Evolutionary conservation across 1,139 yeast species (phyloP).

Genomic region (Geotrichum reessii): DNA sequence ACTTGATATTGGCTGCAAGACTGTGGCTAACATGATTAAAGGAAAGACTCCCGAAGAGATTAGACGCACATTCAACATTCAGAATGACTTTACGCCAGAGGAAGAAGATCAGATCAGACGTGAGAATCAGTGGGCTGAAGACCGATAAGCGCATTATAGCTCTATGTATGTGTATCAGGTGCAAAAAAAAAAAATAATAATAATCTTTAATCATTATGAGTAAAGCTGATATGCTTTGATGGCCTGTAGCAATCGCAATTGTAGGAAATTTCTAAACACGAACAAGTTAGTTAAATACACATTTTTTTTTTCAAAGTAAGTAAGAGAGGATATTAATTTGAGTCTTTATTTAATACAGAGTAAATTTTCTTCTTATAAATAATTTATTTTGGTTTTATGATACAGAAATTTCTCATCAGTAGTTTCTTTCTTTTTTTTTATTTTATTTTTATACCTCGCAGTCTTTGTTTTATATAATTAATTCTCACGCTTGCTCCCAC

Average conservation of each 20-base stretch:
- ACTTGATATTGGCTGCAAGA: constrained; percentile 92
- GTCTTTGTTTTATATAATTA: neutral
- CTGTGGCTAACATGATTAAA: constrained; percentile 96
- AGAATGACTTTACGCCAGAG: constrained; percentile 94
- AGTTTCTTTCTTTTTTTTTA: neutral
- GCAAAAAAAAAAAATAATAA: neutral
- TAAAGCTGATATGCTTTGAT: neutral
- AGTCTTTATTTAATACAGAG: too few relatives aligned
- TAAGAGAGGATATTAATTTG: too few relatives aligned
- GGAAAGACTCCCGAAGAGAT: constrained; percentile 96
- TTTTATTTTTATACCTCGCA: neutral
- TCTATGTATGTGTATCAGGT: neutral
- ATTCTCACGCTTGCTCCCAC: neutral
- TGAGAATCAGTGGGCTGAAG: constrained; percentile 22
- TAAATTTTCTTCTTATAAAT: neutral
- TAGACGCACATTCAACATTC: constrained; percentile 91
- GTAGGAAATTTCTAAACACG: neutral
- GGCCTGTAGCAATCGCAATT: neutral
- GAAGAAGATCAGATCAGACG: constrained; percentile 97
- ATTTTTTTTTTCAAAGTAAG: too few relatives aligned
- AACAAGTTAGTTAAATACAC: too few relatives aligned
- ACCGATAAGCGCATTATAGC: constrained; percentile 8
- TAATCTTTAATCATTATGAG: neutral
- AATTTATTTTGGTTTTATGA: too few relatives aligned
- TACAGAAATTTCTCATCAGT: neutral